phyloP scores from a whole-genome alignment of 768 basidiomycete genomes.

The Lyophyllum atratum region DNA sequence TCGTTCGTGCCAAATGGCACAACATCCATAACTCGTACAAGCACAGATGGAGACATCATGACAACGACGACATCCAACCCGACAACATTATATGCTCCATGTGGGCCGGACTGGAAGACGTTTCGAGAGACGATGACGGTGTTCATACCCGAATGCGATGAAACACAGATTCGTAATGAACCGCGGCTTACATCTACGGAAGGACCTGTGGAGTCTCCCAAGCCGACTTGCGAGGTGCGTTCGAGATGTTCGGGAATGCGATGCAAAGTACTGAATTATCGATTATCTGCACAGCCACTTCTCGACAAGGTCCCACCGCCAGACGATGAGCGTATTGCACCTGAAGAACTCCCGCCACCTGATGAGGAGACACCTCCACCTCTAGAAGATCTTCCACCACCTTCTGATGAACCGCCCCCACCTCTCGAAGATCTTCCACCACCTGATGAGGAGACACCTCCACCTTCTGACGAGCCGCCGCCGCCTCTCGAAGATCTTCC shows the following conservation, averaged over 20 bases:
- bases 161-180: conserved; percentile 24
- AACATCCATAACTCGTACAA: conserved; percentile 13
- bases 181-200: conserved; percentile 19
- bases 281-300: background rate
- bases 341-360: background rate
- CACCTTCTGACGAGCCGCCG: background rate
- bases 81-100: conserved; percentile 24
- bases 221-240: conserved; percentile 9
- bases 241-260: background rate
- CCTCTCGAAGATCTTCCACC: background rate
- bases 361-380: background rate
- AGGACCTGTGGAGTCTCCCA: background rate
- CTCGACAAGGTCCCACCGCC: background rate
- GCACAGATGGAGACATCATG: conserved; percentile 9
- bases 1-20: conserved; percentile 16
- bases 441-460: background rate
- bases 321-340: background rate
- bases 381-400: too few relatives aligned
- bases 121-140: conserved; percentile 21
- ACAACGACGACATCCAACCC: conserved; percentile 11
- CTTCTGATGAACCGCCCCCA: background rate
- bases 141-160: conserved; percentile 18
- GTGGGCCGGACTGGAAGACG: conserved; percentile 22
- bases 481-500: background rate
- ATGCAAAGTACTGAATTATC: background rate